These are phyloP conservation scores for Tuber melanosporum DNA, from an alignment of 495 filamentous ascomycete genomes.

Conservation along the genomic window DNA sequence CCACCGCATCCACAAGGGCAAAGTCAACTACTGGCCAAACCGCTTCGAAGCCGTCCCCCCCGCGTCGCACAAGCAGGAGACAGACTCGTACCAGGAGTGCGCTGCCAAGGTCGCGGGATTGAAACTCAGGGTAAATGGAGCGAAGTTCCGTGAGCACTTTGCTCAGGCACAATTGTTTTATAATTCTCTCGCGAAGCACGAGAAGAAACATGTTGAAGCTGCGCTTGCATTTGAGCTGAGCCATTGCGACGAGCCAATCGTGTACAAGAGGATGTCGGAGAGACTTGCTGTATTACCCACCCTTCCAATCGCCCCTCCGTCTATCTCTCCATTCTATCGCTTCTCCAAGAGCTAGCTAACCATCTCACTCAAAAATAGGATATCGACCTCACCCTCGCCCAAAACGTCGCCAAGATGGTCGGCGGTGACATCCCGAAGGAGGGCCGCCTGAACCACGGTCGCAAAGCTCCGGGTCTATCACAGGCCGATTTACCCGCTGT, in stretches of 20 bases:
- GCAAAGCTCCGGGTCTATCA: constrained; percentile 55
- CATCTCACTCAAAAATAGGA: constrained; percentile 41
- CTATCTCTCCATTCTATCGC: neutral
- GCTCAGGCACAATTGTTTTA: constrained; percentile 65
- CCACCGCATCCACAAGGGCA: constrained; percentile 58
- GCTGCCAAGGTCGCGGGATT: constrained; percentile 60
- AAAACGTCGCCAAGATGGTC: constrained; percentile 61
- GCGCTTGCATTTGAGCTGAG: constrained; percentile 80
- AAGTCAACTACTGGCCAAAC: constrained; percentile 87
- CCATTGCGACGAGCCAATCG: constrained; percentile 78
- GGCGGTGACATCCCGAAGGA: constrained; percentile 58
- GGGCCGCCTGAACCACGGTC: constrained; percentile 57
- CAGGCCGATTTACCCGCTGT: constrained; percentile 61
- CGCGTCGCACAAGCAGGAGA: constrained; percentile 46
- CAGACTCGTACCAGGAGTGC: constrained; percentile 65
- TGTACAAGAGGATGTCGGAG: constrained; percentile 66
- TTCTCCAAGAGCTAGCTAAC: neutral
- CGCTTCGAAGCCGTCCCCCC: constrained; percentile 61
- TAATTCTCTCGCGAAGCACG: constrained; percentile 66
- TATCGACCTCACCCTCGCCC: constrained; percentile 66
- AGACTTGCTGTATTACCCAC: constrained; percentile 50
- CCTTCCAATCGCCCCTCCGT: neutral
- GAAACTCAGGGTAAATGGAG: constrained; percentile 61
- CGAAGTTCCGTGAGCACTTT: constrained; percentile 76
- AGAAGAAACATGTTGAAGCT: constrained; percentile 62